phyloP scores from a whole-genome alignment of 495 filamentous ascomycete species.

The Podospora appendiculata region DNA sequence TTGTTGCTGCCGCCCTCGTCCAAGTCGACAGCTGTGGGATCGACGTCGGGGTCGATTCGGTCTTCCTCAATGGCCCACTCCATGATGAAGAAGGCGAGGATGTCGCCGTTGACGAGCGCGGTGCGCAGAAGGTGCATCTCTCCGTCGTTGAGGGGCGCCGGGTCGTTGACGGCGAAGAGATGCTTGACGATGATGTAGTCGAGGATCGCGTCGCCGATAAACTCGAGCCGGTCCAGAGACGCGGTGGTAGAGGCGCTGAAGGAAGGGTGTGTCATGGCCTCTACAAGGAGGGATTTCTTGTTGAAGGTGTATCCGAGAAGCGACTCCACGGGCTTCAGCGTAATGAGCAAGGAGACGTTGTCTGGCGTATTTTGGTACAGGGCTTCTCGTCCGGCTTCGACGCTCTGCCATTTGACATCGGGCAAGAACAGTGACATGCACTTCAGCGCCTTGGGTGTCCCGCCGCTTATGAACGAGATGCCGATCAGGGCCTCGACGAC shows the following conservation, averaged over 20 bases:
- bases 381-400: conserved; percentile 23
- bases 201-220: conserved; percentile 80
- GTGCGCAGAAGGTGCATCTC: conserved; percentile 70
- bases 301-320: conserved; percentile 66
- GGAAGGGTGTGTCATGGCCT: conserved; percentile 82
- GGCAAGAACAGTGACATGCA: conserved; percentile 63
- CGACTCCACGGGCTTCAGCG: conserved; percentile 38
- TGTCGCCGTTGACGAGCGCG: conserved; percentile 73
- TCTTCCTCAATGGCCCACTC: conserved; percentile 34
- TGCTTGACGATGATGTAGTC: conserved; percentile 63
- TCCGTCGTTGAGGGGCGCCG: conserved; percentile 45
- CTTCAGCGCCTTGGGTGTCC: conserved; percentile 50
- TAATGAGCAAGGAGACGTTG: conserved; percentile 19
- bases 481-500: conserved; percentile 82
- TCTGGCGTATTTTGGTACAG: conserved; percentile 21
- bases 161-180: conserved; percentile 19
- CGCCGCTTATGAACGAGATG: conserved; percentile 66
- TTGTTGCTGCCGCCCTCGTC: neutral
- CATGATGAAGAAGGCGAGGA: conserved; percentile 82
- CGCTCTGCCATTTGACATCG: conserved; percentile 47
- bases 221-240: conserved; percentile 85
- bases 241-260: conserved; percentile 38
- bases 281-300: conserved; percentile 62
- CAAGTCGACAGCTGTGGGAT: conserved; percentile 1
- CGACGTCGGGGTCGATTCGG: conserved; percentile 7